Percentiles rank a stretch among this genome's conserved stretches.
Conservation (phyloP, 2,329 filamentous ascomycete genomes). For the Phoma sp. region DNA sequence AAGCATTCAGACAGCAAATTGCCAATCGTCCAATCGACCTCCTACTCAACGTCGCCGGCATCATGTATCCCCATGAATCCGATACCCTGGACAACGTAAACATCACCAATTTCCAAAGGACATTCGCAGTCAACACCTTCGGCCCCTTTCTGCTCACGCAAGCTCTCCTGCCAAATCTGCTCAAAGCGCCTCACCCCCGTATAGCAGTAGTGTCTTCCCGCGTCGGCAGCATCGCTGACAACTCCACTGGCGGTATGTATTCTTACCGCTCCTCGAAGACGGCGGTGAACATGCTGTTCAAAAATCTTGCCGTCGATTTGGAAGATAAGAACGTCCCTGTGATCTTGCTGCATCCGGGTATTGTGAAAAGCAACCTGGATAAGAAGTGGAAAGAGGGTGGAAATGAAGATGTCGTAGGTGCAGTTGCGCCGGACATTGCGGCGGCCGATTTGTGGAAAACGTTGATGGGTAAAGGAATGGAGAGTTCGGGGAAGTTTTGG, state of each 20-base stretch:
- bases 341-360: conserved; percentile 53
- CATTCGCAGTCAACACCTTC: conserved; percentile 55
- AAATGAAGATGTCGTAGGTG: conserved; percentile 36
- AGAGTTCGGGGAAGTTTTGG: conserved; percentile 54
- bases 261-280: conserved; percentile 55
- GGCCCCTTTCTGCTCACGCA: conserved; percentile 55
- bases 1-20: conserved; percentile 40
- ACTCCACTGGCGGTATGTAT: conserved; percentile 51
- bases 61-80: conserved; percentile 40
- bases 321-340: conserved; percentile 50
- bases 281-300: conserved; percentile 54
- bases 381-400: conserved; percentile 33
- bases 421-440: conserved; percentile 55
- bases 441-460: conserved; percentile 54
- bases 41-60: conserved; percentile 49
- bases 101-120: conserved; percentile 38
- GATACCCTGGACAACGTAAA: conserved; percentile 46
- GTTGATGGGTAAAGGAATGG: conserved; percentile 48
- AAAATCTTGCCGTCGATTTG: conserved; percentile 53
- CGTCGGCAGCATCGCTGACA: conserved; percentile 54
- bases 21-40: conserved; percentile 44
- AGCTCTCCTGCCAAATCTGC: conserved; percentile 52
- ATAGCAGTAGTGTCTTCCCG: conserved; percentile 53
- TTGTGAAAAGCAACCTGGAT: conserved; percentile 45
- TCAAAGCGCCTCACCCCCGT: conserved; percentile 38